These are phyloP conservation scores for Nepenthes mirabilis DNA, from an alignment of 148 eudicot species.

Conservation along the genomic window DNA sequence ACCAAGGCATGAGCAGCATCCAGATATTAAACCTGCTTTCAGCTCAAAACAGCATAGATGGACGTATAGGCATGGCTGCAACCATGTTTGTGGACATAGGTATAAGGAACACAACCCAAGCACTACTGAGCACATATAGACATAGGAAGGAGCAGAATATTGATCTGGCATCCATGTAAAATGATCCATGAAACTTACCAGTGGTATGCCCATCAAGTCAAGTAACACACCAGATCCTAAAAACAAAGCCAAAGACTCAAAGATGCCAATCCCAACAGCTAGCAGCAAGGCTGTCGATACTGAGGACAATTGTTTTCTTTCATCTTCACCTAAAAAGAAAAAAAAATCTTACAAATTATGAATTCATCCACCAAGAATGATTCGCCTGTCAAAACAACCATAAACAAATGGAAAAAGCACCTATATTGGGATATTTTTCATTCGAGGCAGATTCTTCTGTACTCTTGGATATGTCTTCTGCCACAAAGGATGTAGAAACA, in stretches of 20 bases:
- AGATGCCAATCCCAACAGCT: conserved; percentile 67
- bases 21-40: background rate
- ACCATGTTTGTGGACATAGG: background rate
- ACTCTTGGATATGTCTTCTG: conserved; percentile 74
- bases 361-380: background rate
- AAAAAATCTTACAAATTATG: background rate
- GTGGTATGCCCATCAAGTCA: conserved; percentile 71
- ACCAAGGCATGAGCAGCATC: background rate
- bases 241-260: conserved; percentile 72
- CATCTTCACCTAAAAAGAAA: conserved; percentile 7
- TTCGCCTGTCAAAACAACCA: background rate
- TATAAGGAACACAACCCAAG: background rate
- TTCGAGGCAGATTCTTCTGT: background rate
- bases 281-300: conserved; percentile 82
- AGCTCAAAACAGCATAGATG: background rate
- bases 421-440: conserved; percentile 7
- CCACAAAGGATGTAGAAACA: conserved; percentile 91
- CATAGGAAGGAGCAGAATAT: background rate
- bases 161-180: background rate
- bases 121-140: background rate
- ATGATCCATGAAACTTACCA: conserved; percentile 24
- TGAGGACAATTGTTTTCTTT: conserved; percentile 72
- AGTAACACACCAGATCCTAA: conserved; percentile 77
- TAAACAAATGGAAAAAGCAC: background rate
- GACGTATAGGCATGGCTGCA: too few species aligned